Base-by-base conservation (phyloP, 768 basidiomycete genomes). In the Gautieria morchelliformis region DNA sequence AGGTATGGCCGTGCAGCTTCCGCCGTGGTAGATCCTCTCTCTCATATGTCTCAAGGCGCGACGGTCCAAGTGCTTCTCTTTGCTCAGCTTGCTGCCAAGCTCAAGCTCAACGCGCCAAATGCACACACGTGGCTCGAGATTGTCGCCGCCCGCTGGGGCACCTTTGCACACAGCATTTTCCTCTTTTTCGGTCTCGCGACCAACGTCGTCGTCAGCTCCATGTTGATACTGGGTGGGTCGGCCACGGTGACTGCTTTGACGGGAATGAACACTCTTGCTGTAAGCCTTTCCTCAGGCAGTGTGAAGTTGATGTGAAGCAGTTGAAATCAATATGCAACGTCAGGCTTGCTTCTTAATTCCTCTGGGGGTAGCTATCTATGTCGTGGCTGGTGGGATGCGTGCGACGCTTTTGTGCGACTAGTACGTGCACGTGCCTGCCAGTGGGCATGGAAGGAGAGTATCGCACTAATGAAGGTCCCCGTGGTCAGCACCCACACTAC, bases 121-220 rank as follows among this genome's bases (percentile, higher is more conserved):
- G 85, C 87, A 0, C 87, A 89, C 56, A 94, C 90, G 17, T 96
- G 85, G 83, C 77, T 93, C 19, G 91, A 96, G 67, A 92, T 96
- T 62, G 81, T 94, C 53, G 81, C 78, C 2, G 77, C 73, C 1
- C 78, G 89, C 11, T 97, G 92, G 89, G 94, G 93, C 0, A 81
- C 69, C 6, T 60, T 76, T 14, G 91, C 89, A 0, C 94, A 96
- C 71, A 58, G 85, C 3, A 74, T 91, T 7, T 94, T 95, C 75
- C 83, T 94, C 76, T 86, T 89, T 74, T 95, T 95, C 65, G 92
- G 88, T n/a, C 74, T 96, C 8, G 85, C 89, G 3, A 93, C 93
- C 35, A 94, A 94, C 68, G 76, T 95, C 56, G 89, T 94, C 64
- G 92, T 93, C n/a, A 89, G 87, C 50, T 88, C 85, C 11, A 89